Percentiles rank a stretch among this genome's conserved stretches.
Evolutionary conservation across 805 yeast species (phyloP).

Genomic region (Grigorovia humatica): DNA sequence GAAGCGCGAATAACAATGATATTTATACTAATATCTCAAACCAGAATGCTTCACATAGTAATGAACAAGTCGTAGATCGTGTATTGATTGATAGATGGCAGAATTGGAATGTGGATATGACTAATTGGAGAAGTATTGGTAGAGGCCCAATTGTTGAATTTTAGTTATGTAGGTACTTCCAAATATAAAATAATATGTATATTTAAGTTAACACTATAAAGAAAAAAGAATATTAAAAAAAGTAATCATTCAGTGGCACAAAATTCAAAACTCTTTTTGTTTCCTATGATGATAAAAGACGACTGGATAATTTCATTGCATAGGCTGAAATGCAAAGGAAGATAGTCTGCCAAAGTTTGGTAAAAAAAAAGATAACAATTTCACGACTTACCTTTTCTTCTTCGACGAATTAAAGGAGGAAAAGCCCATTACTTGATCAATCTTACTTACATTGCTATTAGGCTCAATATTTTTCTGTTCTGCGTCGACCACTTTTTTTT

Average conservation of each 20-base stretch:
- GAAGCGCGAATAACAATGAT: slow-evolving; percentile 4
- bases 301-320: too few relatives aligned
- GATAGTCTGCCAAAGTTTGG: background rate
- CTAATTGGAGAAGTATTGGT: slow-evolving; percentile 65
- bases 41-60: background rate
- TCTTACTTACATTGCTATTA: slow-evolving; percentile 9
- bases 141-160: slow-evolving; percentile 50
- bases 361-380: too few relatives aligned
- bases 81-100: slow-evolving; percentile 63
- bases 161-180: slow-evolving; percentile 9
- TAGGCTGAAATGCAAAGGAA: too few relatives aligned
- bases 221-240: background rate
- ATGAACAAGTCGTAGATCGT: slow-evolving; percentile 30
- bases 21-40: background rate
- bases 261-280: too few relatives aligned
- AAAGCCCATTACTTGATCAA: slow-evolving; percentile 48
- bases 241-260: too few relatives aligned
- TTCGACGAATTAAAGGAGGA: slow-evolving; percentile 43
- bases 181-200: background rate
- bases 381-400: slow-evolving; percentile 8
- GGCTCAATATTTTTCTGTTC: background rate
- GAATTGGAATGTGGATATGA: slow-evolving; percentile 82
- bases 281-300: too few relatives aligned
- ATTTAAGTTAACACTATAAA: background rate
- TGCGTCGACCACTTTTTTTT: slow-evolving; percentile 8